Conservation (phyloP, 2,329 filamentous ascomycete species). For the Exophiala calicioides region DNA sequence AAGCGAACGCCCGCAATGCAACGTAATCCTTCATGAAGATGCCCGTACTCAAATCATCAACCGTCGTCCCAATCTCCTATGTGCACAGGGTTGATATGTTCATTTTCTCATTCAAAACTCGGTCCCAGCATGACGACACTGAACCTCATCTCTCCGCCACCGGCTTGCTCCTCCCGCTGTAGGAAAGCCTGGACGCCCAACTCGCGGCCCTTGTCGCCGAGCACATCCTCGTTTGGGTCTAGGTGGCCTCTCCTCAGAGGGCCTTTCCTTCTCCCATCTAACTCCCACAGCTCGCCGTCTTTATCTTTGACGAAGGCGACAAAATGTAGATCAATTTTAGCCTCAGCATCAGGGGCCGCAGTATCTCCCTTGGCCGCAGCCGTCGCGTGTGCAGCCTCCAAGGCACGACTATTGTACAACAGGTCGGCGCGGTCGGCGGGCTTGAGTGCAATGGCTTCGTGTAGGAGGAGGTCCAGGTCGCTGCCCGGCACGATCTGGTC, state of each 20-base stretch:
- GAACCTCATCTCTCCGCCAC: slow-evolving; percentile 60
- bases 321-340: slow-evolving; percentile 89
- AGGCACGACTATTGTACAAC: slow-evolving; percentile 71
- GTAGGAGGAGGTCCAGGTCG: slow-evolving; percentile 59
- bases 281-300: slow-evolving; percentile 74
- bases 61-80: too few relatives aligned
- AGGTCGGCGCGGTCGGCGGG: slow-evolving; percentile 68
- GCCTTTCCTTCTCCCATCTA: slow-evolving; percentile 74
- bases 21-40: too few relatives aligned
- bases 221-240: slow-evolving; percentile 64
- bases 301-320: slow-evolving; percentile 84
- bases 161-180: slow-evolving; percentile 57
- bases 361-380: slow-evolving; percentile 80
- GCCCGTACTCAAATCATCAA: too few relatives aligned
- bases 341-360: slow-evolving; percentile 71
- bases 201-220: slow-evolving; percentile 73
- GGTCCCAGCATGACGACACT: slow-evolving; percentile 63
- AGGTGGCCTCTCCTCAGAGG: slow-evolving; percentile 69
- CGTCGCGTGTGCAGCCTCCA: slow-evolving; percentile 76
- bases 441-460: slow-evolving; percentile 67
- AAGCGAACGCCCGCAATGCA: too few relatives aligned
- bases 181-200: slow-evolving; percentile 66
- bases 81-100: background rate
- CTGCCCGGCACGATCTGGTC: slow-evolving; percentile 58
- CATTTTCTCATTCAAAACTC: slow-evolving; percentile 51